phyloP scores from a whole-genome alignment of 2,329 filamentous ascomycete species.

The Aureobasidium sp. region DNA sequence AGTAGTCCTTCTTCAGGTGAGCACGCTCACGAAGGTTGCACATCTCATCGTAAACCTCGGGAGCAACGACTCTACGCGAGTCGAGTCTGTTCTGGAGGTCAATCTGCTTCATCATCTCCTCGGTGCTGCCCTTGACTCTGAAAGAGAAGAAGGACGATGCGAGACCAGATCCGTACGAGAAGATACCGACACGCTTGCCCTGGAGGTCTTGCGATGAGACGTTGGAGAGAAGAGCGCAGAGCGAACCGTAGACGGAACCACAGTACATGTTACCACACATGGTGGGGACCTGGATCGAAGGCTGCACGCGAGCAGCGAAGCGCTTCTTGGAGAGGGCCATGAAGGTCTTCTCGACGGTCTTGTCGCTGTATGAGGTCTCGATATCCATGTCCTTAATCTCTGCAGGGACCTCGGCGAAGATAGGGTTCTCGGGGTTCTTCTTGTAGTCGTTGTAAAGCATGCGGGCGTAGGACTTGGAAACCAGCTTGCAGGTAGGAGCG shows the following conservation, averaged over 20 bases:
- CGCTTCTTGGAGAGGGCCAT: constrained; percentile 46
- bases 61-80: constrained; percentile 37
- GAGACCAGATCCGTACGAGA: constrained; percentile 48
- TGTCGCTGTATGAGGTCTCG: constrained; percentile 43
- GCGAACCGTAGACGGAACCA: constrained; percentile 44
- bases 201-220: constrained; percentile 38
- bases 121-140: constrained; percentile 39
- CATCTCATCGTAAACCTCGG: constrained; percentile 47
- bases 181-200: constrained; percentile 45
- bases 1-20: constrained; percentile 45
- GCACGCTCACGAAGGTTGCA: constrained; percentile 46
- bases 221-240: constrained; percentile 43
- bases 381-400: constrained; percentile 42
- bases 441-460: constrained; percentile 48
- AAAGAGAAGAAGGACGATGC: constrained; percentile 46
- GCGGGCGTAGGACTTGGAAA: constrained; percentile 48
- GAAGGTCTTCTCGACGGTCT: constrained; percentile 48
- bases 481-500: constrained; percentile 48
- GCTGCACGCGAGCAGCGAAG: constrained; percentile 43
- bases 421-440: constrained; percentile 37
- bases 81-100: constrained; percentile 42
- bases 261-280: constrained; percentile 52
- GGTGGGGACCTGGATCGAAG: constrained; percentile 43
- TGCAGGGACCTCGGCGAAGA: constrained; percentile 44
- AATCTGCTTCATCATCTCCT: constrained; percentile 41